Percentiles rank a stretch among this genome's conserved stretches.
Evolutionary conservation across 2,329 filamentous ascomycete species (phyloP).

Genomic region (Claviceps sorghi): DNA sequence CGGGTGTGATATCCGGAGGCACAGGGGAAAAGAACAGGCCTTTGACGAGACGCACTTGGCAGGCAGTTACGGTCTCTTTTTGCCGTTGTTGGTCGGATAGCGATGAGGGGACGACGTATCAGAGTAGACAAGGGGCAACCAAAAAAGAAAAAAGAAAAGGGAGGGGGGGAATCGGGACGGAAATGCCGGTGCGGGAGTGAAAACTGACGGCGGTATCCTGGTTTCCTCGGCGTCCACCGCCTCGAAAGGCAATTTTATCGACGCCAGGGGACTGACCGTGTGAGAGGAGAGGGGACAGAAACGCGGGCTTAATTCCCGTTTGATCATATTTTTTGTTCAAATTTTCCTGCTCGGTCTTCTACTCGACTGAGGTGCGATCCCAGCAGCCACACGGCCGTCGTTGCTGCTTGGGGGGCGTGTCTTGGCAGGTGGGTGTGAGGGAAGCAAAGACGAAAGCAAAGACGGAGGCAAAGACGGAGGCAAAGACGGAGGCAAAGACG

Average conservation of each 20-base stretch:
- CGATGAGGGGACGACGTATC: not conserved
- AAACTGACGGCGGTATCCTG: not conserved
- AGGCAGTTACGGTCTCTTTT: not conserved
- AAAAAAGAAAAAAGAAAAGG: no score
- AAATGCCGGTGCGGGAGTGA: not conserved
- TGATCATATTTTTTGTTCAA: slow-evolving; percentile 2
- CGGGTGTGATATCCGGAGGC: not conserved
- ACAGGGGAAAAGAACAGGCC: not conserved
- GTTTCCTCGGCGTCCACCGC: not conserved
- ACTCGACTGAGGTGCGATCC: not conserved
- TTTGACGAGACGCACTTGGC: not conserved
- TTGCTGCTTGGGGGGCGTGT: not conserved
- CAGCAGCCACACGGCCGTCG: not conserved
- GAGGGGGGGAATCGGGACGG: not conserved
- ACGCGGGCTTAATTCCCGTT: not conserved
- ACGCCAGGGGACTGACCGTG: not conserved
- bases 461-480: not conserved
- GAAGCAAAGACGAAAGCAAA: not conserved
- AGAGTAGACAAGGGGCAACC: not conserved
- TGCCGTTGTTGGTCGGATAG: not conserved
- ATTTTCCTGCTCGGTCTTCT: not conserved
- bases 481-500: not conserved
- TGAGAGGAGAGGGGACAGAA: not conserved
- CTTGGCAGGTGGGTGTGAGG: not conserved
- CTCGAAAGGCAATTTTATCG: not conserved